These are phyloP conservation scores for Stramenopiles sp. DNA, from an alignment of 352 stramenopile genomes.

Conservation along the genomic window DNA sequence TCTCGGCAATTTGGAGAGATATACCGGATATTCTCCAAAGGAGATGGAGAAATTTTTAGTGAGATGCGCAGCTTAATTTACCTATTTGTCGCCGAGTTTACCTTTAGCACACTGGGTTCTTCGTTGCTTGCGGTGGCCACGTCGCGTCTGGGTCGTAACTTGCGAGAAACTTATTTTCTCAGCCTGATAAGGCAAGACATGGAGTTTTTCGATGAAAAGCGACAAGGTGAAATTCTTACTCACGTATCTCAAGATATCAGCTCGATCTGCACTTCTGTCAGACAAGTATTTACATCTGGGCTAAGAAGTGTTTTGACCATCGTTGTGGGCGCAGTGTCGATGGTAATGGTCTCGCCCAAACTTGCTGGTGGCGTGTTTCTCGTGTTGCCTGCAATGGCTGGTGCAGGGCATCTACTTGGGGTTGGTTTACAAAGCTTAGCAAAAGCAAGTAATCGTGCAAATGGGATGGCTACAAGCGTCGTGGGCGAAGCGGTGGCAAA, in stretches of 20 bases:
- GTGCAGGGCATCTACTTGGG: constrained; percentile 16
- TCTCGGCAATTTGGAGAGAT: neutral
- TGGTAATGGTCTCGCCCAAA: constrained; percentile 14
- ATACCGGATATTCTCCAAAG: neutral
- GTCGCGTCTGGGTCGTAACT: constrained; percentile 12
- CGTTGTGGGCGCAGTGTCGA: constrained; percentile 14
- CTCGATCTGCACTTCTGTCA: constrained; percentile 17
- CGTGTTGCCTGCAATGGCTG: constrained; percentile 12
- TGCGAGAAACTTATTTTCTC: constrained; percentile 18
- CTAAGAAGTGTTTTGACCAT: constrained; percentile 17
- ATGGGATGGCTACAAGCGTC: constrained; percentile 17
- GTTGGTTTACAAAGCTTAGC: constrained; percentile 13
- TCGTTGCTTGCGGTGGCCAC: neutral
- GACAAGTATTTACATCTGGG: constrained; percentile 17
- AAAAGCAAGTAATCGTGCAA: constrained; percentile 15
- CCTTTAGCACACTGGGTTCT: neutral
- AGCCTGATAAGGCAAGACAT: constrained; percentile 21
- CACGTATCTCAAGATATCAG: constrained; percentile 17
- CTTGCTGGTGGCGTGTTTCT: constrained; percentile 15
- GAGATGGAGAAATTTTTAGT: neutral
- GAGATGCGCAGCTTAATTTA: neutral
- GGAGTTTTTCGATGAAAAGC: constrained; percentile 19
- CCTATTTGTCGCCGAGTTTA: neutral
- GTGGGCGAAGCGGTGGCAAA: constrained; percentile 16
- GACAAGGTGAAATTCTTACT: constrained; percentile 15